Percentiles rank a stretch among this genome's conserved stretches.
These are phyloP conservation scores for Cephaloascus albidus DNA, from an alignment of 805 yeast species.

Conservation along the genomic window DNA sequence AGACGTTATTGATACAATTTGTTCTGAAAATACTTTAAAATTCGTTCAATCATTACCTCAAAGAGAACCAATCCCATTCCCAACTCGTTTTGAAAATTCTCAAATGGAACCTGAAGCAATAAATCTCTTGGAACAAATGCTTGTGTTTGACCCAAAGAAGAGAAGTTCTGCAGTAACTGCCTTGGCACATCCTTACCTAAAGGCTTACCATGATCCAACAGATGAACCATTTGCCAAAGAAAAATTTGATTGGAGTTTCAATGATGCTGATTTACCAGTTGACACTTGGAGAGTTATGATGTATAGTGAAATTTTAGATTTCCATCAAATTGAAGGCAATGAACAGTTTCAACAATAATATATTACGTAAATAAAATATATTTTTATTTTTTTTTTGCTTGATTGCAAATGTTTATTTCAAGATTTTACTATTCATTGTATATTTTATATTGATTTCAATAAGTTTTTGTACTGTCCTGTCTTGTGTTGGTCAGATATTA, in stretches of 20 bases:
- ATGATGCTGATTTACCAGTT: constrained; percentile 94
- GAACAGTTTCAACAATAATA: too few species aligned
- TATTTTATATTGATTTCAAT: too few species aligned
- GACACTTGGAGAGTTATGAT: constrained; percentile 99
- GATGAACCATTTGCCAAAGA: constrained; percentile 95
- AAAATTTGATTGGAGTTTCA: constrained; percentile 95
- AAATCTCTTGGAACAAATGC: constrained; percentile 80
- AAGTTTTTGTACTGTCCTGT: too few species aligned
- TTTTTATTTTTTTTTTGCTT: too few species aligned
- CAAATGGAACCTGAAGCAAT: constrained; percentile 78
- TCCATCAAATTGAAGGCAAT: constrained; percentile 75
- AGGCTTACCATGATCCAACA: constrained; percentile 93
- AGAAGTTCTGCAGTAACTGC: constrained; percentile 91
- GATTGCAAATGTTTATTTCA: too few species aligned
- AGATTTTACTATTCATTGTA: too few species aligned
- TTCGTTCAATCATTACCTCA: constrained; percentile 92
- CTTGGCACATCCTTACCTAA: constrained; percentile 80
- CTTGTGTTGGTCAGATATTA: too few species aligned
- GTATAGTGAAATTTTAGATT: constrained; percentile 94
- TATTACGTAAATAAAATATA: too few species aligned
- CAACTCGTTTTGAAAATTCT: constrained; percentile 64
- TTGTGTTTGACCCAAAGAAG: constrained; percentile 90
- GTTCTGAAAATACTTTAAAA: constrained; percentile 88
- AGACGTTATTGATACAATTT: constrained; percentile 92
- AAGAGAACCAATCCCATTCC: constrained; percentile 84